A percentile compares a stretch with the other conserved stretches of the same genome.
phyloP scores from a whole-genome alignment of 192 early-diverging fungal species.

The Umbelopsis isabellina region DNA sequence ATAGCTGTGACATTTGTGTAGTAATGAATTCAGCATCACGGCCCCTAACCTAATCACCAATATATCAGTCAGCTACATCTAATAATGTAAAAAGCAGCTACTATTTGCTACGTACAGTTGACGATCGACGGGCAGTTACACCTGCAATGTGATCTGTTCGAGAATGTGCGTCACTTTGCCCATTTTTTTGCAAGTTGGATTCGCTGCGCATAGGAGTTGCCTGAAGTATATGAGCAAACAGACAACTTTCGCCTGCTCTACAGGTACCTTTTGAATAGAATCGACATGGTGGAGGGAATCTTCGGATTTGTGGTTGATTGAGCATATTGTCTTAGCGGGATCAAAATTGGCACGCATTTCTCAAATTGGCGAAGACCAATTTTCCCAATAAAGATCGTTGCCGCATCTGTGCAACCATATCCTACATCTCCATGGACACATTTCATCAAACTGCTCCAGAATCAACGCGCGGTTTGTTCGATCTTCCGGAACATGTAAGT shows the following conservation, averaged over 20 bases:
- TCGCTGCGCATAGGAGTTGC: background rate
- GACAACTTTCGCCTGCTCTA: conserved; percentile 34
- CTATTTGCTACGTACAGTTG: background rate
- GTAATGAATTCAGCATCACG: background rate
- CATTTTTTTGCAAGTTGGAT: background rate
- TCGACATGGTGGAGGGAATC: conserved; percentile 31
- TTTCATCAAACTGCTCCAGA: conserved; percentile 48
- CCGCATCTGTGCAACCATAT: conserved; percentile 21
- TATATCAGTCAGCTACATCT: background rate
- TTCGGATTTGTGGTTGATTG: conserved; percentile 11
- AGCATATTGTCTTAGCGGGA: background rate
- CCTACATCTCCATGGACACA: conserved; percentile 21
- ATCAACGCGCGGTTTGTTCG: conserved; percentile 45
- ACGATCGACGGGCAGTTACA: background rate
- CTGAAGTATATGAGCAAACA: conserved; percentile 31
- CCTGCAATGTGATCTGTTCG: background rate
- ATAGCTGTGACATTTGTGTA: background rate
- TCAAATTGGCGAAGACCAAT: conserved; percentile 2
- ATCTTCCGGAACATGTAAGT: conserved; percentile 37
- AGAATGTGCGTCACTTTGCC: background rate
- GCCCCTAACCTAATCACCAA: background rate
- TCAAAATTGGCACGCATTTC: background rate
- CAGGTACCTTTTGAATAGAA: conserved; percentile 32
- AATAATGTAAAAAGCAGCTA: background rate
- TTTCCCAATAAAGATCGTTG: conserved; percentile 14